phyloP scores from a whole-genome alignment of 805 yeast genomes.

The Ogataea nonfermentans region DNA sequence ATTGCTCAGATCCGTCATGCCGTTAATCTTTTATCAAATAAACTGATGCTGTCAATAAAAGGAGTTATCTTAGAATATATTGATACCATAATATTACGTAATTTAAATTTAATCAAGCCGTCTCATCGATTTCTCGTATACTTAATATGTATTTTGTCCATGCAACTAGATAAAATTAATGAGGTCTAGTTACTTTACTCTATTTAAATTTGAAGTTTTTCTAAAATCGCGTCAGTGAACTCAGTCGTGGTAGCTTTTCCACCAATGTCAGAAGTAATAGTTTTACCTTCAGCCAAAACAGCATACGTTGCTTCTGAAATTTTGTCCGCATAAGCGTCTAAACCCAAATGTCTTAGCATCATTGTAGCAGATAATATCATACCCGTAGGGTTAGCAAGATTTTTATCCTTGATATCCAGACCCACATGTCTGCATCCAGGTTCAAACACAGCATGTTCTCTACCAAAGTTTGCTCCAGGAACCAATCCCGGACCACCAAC shows the following conservation, averaged over 20 bases:
- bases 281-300: slow-evolving; percentile 84
- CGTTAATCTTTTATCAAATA: neutral
- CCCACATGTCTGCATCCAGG: slow-evolving; percentile 99
- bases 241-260: slow-evolving; percentile 88
- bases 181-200: neutral
- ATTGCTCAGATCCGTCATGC: neutral
- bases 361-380: slow-evolving; percentile 88
- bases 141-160: slow-evolving; percentile 1
- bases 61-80: too few relatives aligned
- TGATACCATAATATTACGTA: too few relatives aligned
- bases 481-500: slow-evolving; percentile 98
- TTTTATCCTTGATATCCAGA: slow-evolving; percentile 90
- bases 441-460: slow-evolving; percentile 96
- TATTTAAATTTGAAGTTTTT: slow-evolving; percentile 48
- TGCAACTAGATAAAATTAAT: neutral
- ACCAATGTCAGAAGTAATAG: slow-evolving; percentile 87
- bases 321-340: slow-evolving; percentile 78
- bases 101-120: too few relatives aligned
- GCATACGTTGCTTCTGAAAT: slow-evolving; percentile 86
- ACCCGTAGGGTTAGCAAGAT: slow-evolving; percentile 97
- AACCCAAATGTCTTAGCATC: slow-evolving; percentile 93
- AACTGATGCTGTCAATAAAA: too few relatives aligned
- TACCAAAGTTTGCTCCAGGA: slow-evolving; percentile 98
- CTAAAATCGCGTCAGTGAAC: slow-evolving; percentile 88
- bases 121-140: too few relatives aligned